These are phyloP conservation scores for Nannochloris sp. DNA, from an alignment of 139 green algal genomes.

Conservation along the genomic window DNA sequence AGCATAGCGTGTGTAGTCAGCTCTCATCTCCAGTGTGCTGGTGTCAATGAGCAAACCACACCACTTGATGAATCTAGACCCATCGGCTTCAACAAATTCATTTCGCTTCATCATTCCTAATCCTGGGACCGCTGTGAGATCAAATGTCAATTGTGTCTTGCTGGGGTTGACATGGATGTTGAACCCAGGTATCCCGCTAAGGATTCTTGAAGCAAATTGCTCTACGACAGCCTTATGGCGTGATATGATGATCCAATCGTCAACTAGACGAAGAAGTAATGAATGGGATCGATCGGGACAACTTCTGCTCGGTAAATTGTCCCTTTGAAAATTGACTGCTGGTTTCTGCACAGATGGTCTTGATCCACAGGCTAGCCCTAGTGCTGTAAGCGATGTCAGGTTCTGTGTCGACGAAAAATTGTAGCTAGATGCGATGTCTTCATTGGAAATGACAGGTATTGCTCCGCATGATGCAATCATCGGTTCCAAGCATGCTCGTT, in stretches of 20 bases:
- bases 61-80: constrained; percentile 61
- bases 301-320: neutral
- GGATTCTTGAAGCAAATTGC: constrained; percentile 34
- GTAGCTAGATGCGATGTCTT: constrained; percentile 8
- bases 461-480: constrained; percentile 35
- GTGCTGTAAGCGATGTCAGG: too few relatives aligned
- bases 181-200: constrained; percentile 58
- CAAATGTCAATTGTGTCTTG: constrained; percentile 79
- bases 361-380: too few relatives aligned
- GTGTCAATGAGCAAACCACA: constrained; percentile 79
- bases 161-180: constrained; percentile 61
- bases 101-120: neutral
- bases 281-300: constrained; percentile 15
- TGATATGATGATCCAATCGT: constrained; percentile 81
- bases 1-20: constrained; percentile 79
- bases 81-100: constrained; percentile 9
- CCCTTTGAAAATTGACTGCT: too few relatives aligned
- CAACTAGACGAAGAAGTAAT: constrained; percentile 68
- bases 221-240: constrained; percentile 43
- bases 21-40: constrained; percentile 61
- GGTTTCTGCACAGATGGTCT: too few relatives aligned
- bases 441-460: neutral
- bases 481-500: constrained; percentile 45
- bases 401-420: neutral
- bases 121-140: neutral